Evolutionary conservation across 2,329 filamentous ascomycete species (phyloP), one percentile per base, ranked within the genome.

Genomic region (Colletotrichum euphorbiae): DNA sequence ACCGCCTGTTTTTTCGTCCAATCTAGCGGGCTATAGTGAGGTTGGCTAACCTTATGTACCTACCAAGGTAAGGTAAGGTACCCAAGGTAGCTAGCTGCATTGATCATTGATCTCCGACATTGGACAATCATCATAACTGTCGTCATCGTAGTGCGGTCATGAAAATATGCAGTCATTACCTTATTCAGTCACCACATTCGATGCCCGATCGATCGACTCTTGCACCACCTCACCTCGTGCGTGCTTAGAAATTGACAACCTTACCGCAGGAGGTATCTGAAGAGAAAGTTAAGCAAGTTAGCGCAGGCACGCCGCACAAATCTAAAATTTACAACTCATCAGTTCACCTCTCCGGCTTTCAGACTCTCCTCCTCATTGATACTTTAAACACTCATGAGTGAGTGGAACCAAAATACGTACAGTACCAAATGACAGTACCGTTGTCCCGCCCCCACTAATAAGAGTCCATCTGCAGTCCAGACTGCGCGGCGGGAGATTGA

Each of bases 401-500:
- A 51, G 24, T 17, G 48, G 28, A 12, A 31, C n/a, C n/a, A 4
- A 8, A 21, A 38, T 19, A 58, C 55, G 55, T 46, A 59, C 56
- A 42, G 55, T 46, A 59, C 56, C 19, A 45, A 28, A 38, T 46
- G 19, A 38, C 17, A 59, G 66, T 69, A 69, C 61, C 66, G 33
- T 40, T 45, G 36, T 52, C 59, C 64, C 64, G 59, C 51, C 64
- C 59, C 66, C 62, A 66, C 66, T 55, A 66, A 56, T 46, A 2
- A 28, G 6, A 42, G 46, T 60, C 55, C 55, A 66, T 55, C 31
- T 1, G 15, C 5, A 43, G 46, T 60, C 55, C 42, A 51, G 57
- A 60, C 43, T 11, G 9, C 19, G 36, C 36, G 21, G 45, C 28
- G 48, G 58, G 58, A 61, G 28, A 61, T 61, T 61, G 58, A 52